These are phyloP conservation scores for Pezicula neosporulosa DNA, from an alignment of 2,329 filamentous ascomycete genomes.

Conservation along the genomic window DNA sequence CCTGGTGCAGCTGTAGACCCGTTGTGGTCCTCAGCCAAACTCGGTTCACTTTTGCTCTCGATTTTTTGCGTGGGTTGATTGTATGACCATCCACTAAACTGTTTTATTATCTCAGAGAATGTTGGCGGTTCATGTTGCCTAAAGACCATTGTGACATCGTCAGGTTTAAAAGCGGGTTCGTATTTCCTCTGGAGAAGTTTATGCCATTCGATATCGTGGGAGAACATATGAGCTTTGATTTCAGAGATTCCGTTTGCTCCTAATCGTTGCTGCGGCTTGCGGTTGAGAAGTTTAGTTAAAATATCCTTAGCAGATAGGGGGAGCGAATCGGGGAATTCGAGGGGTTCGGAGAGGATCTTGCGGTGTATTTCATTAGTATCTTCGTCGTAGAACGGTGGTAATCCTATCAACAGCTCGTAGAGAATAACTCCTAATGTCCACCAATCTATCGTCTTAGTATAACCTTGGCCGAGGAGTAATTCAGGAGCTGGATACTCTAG, in stretches of 20 bases:
- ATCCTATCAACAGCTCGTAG: slow-evolving; percentile 97
- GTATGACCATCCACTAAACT: too few relatives aligned
- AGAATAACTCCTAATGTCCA: slow-evolving; percentile 96
- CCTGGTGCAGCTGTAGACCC: too few relatives aligned
- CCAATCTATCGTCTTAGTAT: slow-evolving; percentile 94
- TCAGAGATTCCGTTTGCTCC: slow-evolving; percentile 92
- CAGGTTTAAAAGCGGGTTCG: slow-evolving; percentile 96
- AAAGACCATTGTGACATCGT: slow-evolving; percentile 23
- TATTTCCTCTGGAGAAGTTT: slow-evolving; percentile 97
- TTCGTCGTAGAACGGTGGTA: slow-evolving; percentile 97
- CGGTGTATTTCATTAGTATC: slow-evolving; percentile 99
- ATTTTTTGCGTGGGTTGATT: too few relatives aligned
- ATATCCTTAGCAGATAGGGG: slow-evolving; percentile 91
- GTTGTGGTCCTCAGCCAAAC: too few relatives aligned
- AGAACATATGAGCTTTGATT: slow-evolving; percentile 98
- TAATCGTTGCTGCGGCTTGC: slow-evolving; percentile 83
- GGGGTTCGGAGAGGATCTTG: slow-evolving; percentile 93
- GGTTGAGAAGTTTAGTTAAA: slow-evolving; percentile 84
- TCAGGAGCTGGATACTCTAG: slow-evolving; percentile 97
- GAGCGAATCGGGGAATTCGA: slow-evolving; percentile 88
- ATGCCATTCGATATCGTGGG: slow-evolving; percentile 98
- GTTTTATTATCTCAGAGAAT: too few relatives aligned
- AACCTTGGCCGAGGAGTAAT: slow-evolving; percentile 86
- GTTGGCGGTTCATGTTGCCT: too few relatives aligned
- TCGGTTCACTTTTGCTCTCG: too few relatives aligned